Percentiles rank a stretch among this genome's conserved stretches.
These are phyloP conservation scores for Porcisia hertigi DNA, from an alignment of 208 protist genomes.

Conservation along the genomic window DNA sequence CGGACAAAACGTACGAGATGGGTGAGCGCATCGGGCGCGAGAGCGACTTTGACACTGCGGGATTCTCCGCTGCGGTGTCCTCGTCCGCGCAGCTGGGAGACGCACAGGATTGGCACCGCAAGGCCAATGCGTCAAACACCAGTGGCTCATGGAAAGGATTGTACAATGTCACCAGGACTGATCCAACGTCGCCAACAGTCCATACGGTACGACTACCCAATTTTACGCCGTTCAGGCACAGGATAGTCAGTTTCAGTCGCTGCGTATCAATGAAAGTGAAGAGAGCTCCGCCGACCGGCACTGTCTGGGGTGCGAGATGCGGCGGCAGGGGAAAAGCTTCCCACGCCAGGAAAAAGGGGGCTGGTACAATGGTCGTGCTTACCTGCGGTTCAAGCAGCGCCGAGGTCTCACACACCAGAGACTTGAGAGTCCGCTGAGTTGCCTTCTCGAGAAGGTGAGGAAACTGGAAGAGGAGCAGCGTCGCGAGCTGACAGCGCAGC, in stretches of 20 bases:
- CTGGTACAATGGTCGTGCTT: conserved; percentile 23
- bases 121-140: conserved; percentile 48
- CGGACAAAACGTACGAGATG: conserved; percentile 62
- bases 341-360: conserved; percentile 68
- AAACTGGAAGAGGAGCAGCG: conserved; percentile 77
- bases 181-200: conserved; percentile 78
- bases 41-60: not conserved
- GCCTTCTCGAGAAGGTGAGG: conserved; percentile 46
- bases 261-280: conserved; percentile 92
- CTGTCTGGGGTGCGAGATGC: conserved; percentile 79
- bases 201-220: conserved; percentile 79
- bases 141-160: conserved; percentile 69
- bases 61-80: not conserved
- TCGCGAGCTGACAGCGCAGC: conserved; percentile 55
- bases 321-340: conserved; percentile 74
- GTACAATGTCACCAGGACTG: conserved; percentile 66
- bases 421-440: conserved; percentile 44
- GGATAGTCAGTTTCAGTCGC: conserved; percentile 78
- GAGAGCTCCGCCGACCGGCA: conserved; percentile 74
- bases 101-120: conserved; percentile 44
- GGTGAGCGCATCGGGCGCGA: conserved; percentile 31
- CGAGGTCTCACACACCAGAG: conserved; percentile 36
- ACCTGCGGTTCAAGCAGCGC: conserved; percentile 36
- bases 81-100: not conserved
- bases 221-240: conserved; percentile 79